Percentiles rank a stretch among this genome's conserved stretches.
Conservation (phyloP, 2,329 filamentous ascomycete species). For the Periconia sp. region DNA sequence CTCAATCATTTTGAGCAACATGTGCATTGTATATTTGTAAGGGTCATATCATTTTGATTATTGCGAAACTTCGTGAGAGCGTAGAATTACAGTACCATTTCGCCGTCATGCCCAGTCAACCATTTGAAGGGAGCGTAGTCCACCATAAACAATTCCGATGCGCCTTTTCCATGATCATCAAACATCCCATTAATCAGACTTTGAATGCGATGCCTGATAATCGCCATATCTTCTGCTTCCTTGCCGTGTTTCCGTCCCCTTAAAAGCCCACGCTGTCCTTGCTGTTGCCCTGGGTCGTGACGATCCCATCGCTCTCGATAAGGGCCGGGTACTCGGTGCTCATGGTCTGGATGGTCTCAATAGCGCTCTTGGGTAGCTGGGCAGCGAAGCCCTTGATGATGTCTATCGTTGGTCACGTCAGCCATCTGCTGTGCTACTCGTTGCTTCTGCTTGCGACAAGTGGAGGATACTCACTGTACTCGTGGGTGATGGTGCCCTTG, state of each 20-base stretch:
- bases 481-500: constrained; percentile 73
- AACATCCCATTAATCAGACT: background rate
- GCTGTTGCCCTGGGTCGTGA: constrained; percentile 47
- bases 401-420: constrained; percentile 3
- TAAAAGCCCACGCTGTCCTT: constrained; percentile 5
- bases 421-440: constrained; percentile 26
- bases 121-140: background rate
- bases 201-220: background rate
- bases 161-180: background rate
- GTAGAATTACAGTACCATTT: too few species aligned
- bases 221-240: background rate
- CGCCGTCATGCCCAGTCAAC: background rate
- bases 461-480: constrained; percentile 55
- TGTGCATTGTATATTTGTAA: too few species aligned
- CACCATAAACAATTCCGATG: background rate
- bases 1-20: too few species aligned
- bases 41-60: too few species aligned
- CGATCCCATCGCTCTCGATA: constrained; percentile 76
- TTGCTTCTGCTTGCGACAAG: background rate
- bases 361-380: constrained; percentile 67
- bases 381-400: constrained; percentile 73
- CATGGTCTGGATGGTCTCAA: constrained; percentile 67
- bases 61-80: too few species aligned
- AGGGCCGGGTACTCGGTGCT: constrained; percentile 62
- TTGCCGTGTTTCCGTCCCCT: background rate